Base-by-base conservation (phyloP, 441 rosid species). In the Rhodomyrtus psidioides region DNA sequence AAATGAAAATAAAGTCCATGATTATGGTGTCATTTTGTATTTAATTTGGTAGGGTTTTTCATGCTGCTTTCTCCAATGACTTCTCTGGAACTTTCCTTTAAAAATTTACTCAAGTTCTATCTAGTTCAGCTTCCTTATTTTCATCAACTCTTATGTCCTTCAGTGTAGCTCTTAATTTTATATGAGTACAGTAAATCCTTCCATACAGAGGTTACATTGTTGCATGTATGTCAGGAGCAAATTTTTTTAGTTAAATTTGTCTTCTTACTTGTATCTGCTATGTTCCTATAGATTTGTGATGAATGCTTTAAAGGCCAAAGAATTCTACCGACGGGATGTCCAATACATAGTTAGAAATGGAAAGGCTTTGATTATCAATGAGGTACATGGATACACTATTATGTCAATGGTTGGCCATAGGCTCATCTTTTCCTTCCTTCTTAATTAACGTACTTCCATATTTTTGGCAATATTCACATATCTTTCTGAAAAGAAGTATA, bases 261-360 rank as follows among this genome's bases (percentile, higher is more conserved):
- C 85, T 84, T 82, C 86, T 86, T 75, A 54, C 53, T 85, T 53
- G 42, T 83, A 88, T 46, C 65, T 86, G n/a, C 81, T 30, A 14
- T 82, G 84, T 39, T 89, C 28, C 82, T 92, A 88, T 92, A 97
- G 99, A 92, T 97, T 97, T 91, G 99, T 97, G 86, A 90, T 97
- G 94, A 97, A 97, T 93, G 98, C 97, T 87, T 88, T 97, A 84
- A 97, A 97, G 92, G 99, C 99, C 89, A 97, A 96, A 93, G 99
- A 97, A 89, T 97, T 97, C 91, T 97, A 94, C 92, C 93, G 96
- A 86, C 94, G 90, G 62, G 96, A 97, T 92, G 99, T 97, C 82
- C 98, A 97, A 85, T 97, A 97, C 88, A 95, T 97, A 62, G 97
- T 97, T 85, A 93, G 98, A 91, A 92, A 96, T 89, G 98, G 98